Evolutionary conservation across 2,329 filamentous ascomycete genomes (phyloP), one percentile per base, ranked within the genome.

Genomic region (Xylaria sp.): DNA sequence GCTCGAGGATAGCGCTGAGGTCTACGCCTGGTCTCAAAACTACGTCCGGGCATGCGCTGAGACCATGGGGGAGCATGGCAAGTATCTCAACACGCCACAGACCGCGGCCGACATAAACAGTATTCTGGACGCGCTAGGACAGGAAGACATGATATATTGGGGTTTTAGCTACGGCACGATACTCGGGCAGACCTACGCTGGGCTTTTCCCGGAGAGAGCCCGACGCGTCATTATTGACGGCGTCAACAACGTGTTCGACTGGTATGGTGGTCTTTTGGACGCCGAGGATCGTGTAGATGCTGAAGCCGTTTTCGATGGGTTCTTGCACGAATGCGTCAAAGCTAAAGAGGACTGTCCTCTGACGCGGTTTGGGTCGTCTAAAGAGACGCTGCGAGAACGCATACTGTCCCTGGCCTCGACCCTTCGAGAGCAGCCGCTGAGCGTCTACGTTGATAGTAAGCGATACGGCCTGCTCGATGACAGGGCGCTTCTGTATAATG

Each of bases 71-170:
- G 82, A 84, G 57, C 75, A 84, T 68, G 82, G 80, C 2, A 71
- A 70, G 8, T 85, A 85, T 68, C 76, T 85, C 67, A 85, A 86
- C 65, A 86, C 84, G 0, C 84, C 84, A 0, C 84, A 86, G 73
- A 84, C 83, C 0, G 85, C 83, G 10, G 82, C 84, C 39, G 85
- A 87, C 67, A 86, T 86, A 83, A 84, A 85, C 70, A 81, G 76
- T 13, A 85, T 86, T 34, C 75, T 86, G 0, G 82, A 85, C 59
- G 83, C 80, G 0, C 70, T 83, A 8, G 81, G 81, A 1, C 81
- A 83, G 68, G 20, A 72, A 25, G 76, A 79, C 12, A 77, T 83
- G 78, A 73, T 77, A 39, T 83, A 82, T 69, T 82, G 79, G 80
- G 81, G 81, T 1, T 81, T 82, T 66, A 82, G 80, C 63, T 81